Base-by-base conservation (phyloP, 2,329 filamentous ascomycete genomes). In the Gliomastix tumulicola region DNA sequence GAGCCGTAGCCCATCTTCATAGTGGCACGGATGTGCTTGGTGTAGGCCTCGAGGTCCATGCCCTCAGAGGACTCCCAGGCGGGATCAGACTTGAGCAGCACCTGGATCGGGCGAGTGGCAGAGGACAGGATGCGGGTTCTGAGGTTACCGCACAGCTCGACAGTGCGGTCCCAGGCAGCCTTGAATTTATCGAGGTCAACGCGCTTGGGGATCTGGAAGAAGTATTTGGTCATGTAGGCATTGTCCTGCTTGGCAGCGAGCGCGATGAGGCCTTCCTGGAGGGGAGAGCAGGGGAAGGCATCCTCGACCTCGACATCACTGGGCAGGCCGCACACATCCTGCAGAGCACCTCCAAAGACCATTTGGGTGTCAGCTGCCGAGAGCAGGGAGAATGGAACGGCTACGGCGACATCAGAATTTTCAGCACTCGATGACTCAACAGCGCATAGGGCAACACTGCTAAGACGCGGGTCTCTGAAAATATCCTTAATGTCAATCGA, bases 221-320 rank as follows among this genome's bases (percentile, higher is more conserved):
- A 49, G 16, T 50, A 43, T 23, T 55, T 50, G 4, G 54, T 51
- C 9, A 65, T 49, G 30, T 68, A 69, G 2, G 57, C 54, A 4
- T 59, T 60, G 0, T 47, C 34, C 12, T 56, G 47, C 28, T 54
- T 54, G 15, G 43, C 48, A 1, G 61, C 50, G 1, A 64, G 41
- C 0, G 60, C 55, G 17, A 68, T 45, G 2, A 68, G 48, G 3
- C 60, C 62, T 37, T 61, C 59, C 35, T 68, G 65, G 1, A 67
- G 48, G 2, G 56, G 50, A 4, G 60, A 60, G 45, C 60, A 64
- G 7, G 63, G 63, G 32, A 60, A 66, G 1, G 57, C 42, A 37
- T 68, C 60, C 22, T 54, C 35, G 12, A 37, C 32, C 12, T 21
- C 27, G 9, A 32, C 10, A 4, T 12, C 19, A 16, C 15, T 21